These are phyloP conservation scores for Beauveria scarabaeidicola DNA, from an alignment of 2,329 filamentous ascomycete species.

Conservation along the genomic window DNA sequence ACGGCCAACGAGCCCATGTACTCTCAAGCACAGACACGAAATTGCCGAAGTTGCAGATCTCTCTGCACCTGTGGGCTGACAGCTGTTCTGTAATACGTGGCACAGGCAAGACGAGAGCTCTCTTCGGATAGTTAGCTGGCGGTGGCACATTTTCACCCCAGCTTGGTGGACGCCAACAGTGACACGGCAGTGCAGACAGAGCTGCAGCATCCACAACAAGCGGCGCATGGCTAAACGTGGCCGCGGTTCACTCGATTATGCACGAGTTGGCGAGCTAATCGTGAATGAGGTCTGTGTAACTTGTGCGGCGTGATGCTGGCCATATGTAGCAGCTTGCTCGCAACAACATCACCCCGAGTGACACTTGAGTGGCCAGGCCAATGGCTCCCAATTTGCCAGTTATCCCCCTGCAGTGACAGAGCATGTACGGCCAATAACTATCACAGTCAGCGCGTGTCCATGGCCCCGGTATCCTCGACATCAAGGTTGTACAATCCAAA, in stretches of 20 bases:
- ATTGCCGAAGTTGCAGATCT: not conserved
- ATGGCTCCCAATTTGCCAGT: not conserved
- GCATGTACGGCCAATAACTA: not conserved
- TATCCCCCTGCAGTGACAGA: not conserved
- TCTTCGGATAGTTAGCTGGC: conserved; percentile 1
- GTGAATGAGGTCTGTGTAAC: not conserved
- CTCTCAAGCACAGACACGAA: not conserved
- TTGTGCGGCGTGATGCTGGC: not conserved
- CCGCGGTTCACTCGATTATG: not conserved
- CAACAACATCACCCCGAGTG: not conserved
- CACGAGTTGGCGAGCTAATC: not conserved
- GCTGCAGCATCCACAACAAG: not conserved
- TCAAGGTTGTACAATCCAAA: conserved; percentile 7
- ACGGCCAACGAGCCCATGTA: not conserved
- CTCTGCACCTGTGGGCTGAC: not conserved
- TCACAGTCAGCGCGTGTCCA: not conserved
- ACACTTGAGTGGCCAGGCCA: not conserved
- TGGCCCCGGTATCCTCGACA: conserved; percentile 3
- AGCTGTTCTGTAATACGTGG: conserved; percentile 3
- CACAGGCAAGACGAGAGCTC: conserved; percentile 1
- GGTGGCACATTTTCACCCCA: not conserved
- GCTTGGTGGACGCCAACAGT: not conserved
- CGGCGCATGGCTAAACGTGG: not conserved
- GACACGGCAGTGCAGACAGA: conserved; percentile 2
- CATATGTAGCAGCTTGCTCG: not conserved